Evolutionary conservation across 2,329 filamentous ascomycete species (phyloP).

Genomic region (Botrytis deweyae): DNA sequence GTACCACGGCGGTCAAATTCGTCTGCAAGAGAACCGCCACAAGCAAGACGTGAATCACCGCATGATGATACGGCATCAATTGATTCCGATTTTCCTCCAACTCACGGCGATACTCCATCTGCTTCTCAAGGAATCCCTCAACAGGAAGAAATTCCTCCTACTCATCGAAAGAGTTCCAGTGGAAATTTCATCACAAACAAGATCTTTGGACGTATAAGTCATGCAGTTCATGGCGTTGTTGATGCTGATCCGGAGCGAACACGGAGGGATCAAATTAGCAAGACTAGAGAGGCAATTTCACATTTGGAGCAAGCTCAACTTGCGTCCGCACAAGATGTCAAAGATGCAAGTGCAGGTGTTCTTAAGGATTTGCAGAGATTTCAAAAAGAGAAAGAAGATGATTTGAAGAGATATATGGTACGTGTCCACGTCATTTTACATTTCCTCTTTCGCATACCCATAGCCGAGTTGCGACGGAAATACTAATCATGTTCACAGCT

Average conservation of each 20-base stretch:
- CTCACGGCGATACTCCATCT: constrained; percentile 75
- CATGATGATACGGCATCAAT: constrained; percentile 83
- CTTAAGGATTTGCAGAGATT: constrained; percentile 89
- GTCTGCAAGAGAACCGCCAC: constrained; percentile 53
- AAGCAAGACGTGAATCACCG: constrained; percentile 51
- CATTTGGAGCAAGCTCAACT: constrained; percentile 89
- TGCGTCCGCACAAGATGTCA: constrained; percentile 86
- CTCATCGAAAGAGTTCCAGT: constrained; percentile 78
- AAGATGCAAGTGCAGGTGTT: constrained; percentile 85
- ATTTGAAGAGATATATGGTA: constrained; percentile 94
- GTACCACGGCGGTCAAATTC: constrained; percentile 67
- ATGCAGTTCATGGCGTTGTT: constrained; percentile 93
- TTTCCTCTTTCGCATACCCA: background rate
- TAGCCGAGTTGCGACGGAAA: background rate
- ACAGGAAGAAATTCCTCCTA: constrained; percentile 45
- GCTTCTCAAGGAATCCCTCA: constrained; percentile 70
- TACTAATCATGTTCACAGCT: constrained; percentile 48
- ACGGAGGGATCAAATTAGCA: constrained; percentile 88
- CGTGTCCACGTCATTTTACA: constrained; percentile 41
- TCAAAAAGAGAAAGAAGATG: constrained; percentile 92
- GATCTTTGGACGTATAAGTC: constrained; percentile 91
- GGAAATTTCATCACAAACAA: constrained; percentile 90
- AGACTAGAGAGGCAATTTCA: constrained; percentile 83
- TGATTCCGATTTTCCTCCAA: constrained; percentile 93
- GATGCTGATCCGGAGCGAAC: constrained; percentile 95